Percentiles rank a stretch among this genome's conserved stretches.
Evolutionary conservation across 352 stramenopile species (phyloP).

Genomic region (Globisporangium middletonii): DNA sequence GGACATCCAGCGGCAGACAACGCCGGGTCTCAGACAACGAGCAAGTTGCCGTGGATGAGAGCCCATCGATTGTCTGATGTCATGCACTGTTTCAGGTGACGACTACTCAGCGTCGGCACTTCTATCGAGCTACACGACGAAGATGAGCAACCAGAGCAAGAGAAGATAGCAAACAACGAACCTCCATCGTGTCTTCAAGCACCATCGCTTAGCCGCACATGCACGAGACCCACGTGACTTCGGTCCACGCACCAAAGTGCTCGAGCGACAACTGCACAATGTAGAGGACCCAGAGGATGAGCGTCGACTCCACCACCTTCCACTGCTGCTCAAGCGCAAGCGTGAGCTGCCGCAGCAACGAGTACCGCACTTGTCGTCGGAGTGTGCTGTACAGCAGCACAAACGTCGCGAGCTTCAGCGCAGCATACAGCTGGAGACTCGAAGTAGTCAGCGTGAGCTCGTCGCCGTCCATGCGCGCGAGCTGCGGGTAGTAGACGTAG

Average conservation of each 20-base stretch:
- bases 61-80: too few relatives aligned
- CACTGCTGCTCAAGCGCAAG: conserved; percentile 25
- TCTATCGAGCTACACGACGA: too few relatives aligned
- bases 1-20: too few relatives aligned
- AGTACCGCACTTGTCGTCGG: conserved; percentile 20
- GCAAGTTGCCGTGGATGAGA: too few relatives aligned
- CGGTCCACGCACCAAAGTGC: conserved; percentile 17
- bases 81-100: too few relatives aligned
- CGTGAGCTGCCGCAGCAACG: conserved; percentile 19
- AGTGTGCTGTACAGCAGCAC: conserved; percentile 20
- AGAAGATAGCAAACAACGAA: too few relatives aligned
- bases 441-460: conserved; percentile 17
- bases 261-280: conserved; percentile 18
- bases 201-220: too few relatives aligned
- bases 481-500: conserved; percentile 23
- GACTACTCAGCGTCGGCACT: too few relatives aligned
- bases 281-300: conserved; percentile 17
- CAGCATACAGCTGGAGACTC: conserved; percentile 31
- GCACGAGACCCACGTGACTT: too few relatives aligned
- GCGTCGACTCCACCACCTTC: conserved; percentile 18
- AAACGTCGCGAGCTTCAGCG: conserved; percentile 30
- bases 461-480: conserved; percentile 10
- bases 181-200: too few relatives aligned
- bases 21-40: too few relatives aligned
- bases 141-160: too few relatives aligned